phyloP scores from a whole-genome alignment of 805 yeast species.

The Candida incommunis region DNA sequence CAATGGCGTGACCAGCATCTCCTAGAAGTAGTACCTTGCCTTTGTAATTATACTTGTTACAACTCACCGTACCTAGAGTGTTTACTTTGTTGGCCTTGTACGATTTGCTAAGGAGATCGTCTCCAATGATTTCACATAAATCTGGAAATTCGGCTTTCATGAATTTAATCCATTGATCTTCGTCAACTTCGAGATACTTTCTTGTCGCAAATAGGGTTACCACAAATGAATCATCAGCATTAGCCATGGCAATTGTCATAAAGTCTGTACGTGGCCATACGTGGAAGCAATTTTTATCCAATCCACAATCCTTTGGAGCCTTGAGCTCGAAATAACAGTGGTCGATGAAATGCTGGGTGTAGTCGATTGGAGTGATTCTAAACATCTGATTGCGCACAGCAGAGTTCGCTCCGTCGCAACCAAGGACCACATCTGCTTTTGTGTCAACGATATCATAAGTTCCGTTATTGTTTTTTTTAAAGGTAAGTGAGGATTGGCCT shows the following conservation, averaged over 20 bases:
- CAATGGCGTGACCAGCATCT: constrained; percentile 95
- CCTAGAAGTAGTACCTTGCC: constrained; percentile 63
- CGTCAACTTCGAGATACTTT: constrained; percentile 27
- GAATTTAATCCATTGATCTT: constrained; percentile 35
- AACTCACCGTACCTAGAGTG: constrained; percentile 57
- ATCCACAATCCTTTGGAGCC: constrained; percentile 43
- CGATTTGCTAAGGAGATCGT: constrained; percentile 33
- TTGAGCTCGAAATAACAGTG: constrained; percentile 70
- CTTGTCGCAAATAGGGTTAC: constrained; percentile 82
- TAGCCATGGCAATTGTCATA: constrained; percentile 86
- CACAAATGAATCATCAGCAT: constrained; percentile 74
- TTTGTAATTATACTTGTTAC: constrained; percentile 51
- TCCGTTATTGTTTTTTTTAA: constrained; percentile 2
- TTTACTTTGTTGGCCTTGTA: constrained; percentile 57
- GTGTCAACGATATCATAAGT: constrained; percentile 6
- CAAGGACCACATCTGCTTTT: constrained; percentile 49
- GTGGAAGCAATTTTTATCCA: constrained; percentile 68
- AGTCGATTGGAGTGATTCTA: constrained; percentile 52
- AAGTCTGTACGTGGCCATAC: constrained; percentile 83
- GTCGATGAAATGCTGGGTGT: constrained; percentile 64
- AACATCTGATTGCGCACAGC: constrained; percentile 57
- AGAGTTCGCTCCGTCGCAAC: constrained; percentile 80
- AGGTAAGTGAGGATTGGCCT: constrained; percentile 7
- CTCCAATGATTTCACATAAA: constrained; percentile 56
- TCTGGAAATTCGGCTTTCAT: constrained; percentile 56